Percentiles rank a stretch among this genome's conserved stretches.
phyloP scores from a whole-genome alignment of 2,329 filamentous ascomycete genomes.

The Hirsutella rhossiliensis region DNA sequence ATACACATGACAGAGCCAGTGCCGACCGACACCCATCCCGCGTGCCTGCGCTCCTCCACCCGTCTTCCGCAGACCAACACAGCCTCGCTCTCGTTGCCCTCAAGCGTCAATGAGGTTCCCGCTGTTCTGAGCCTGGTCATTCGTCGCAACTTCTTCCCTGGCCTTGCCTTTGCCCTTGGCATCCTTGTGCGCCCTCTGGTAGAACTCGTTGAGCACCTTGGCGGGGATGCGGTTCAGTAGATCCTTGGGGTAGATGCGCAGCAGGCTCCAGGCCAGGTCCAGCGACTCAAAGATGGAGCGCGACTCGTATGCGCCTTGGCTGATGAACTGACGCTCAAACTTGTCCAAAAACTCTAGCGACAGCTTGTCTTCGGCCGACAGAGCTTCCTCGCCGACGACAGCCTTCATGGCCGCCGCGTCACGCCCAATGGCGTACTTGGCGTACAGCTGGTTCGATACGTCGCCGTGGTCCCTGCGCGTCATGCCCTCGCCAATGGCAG shows the following conservation, averaged over 20 bases:
- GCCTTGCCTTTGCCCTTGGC: slow-evolving; percentile 52
- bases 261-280: slow-evolving; percentile 89
- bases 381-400: slow-evolving; percentile 93
- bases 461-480: slow-evolving; percentile 95
- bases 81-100: slow-evolving; percentile 2
- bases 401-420: slow-evolving; percentile 99
- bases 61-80: too few species aligned
- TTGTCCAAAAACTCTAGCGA: slow-evolving; percentile 97
- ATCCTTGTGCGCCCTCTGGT: slow-evolving; percentile 54
- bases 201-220: slow-evolving; percentile 75
- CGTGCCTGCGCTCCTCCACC: too few species aligned
- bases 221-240: slow-evolving; percentile 87
- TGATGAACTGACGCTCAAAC: slow-evolving; percentile 92
- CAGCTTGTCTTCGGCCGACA: slow-evolving; percentile 93
- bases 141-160: slow-evolving; percentile 26
- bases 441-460: slow-evolving; percentile 98
- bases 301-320: slow-evolving; percentile 83
- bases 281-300: slow-evolving; percentile 87
- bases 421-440: slow-evolving; percentile 98
- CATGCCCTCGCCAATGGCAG: slow-evolving; percentile 93
- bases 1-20: too few species aligned
- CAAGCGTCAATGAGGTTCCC: slow-evolving; percentile 51
- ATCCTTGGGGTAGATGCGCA: slow-evolving; percentile 97
- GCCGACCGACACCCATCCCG: too few species aligned
- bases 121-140: slow-evolving; percentile 32